A percentile compares a stretch with the other conserved stretches of the same genome.
phyloP scores from a whole-genome alignment of 73 alveolate genomes.

The Paramecium biaurelia region DNA sequence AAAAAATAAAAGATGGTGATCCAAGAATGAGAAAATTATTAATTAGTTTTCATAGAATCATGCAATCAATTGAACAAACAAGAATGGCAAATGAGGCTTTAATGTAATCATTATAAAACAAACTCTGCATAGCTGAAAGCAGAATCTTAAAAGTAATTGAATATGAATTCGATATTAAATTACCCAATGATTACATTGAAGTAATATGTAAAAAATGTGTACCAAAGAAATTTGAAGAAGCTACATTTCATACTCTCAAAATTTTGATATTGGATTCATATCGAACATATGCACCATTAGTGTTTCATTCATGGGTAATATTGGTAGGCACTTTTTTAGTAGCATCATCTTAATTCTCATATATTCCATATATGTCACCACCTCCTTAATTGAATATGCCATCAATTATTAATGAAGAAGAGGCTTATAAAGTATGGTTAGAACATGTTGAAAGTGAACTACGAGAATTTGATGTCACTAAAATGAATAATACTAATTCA shows the following conservation, averaged over 20 bases:
- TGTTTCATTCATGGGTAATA: constrained; percentile 29
- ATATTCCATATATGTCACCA: constrained; percentile 9
- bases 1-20: constrained; percentile 49
- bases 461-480: background rate
- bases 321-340: constrained; percentile 26
- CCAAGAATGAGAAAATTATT: constrained; percentile 49
- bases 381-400: constrained; percentile 53
- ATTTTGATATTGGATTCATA: constrained; percentile 29
- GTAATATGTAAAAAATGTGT: constrained; percentile 45
- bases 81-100: constrained; percentile 52
- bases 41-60: background rate
- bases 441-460: constrained; percentile 26
- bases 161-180: constrained; percentile 35
- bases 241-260: constrained; percentile 30
- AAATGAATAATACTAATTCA: background rate
- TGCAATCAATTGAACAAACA: constrained; percentile 13
- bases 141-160: constrained; percentile 43
- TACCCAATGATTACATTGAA: constrained; percentile 42
- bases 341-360: constrained; percentile 21
- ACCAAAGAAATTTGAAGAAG: constrained; percentile 25
- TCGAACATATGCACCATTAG: constrained; percentile 37
- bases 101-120: constrained; percentile 27
- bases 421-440: constrained; percentile 9
- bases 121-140: constrained; percentile 47
- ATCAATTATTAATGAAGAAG: background rate